Evolutionary conservation across 75 land plant species (phyloP), one percentile per base, ranked within the genome.

Genomic region (Isoetes taiwanensis): DNA sequence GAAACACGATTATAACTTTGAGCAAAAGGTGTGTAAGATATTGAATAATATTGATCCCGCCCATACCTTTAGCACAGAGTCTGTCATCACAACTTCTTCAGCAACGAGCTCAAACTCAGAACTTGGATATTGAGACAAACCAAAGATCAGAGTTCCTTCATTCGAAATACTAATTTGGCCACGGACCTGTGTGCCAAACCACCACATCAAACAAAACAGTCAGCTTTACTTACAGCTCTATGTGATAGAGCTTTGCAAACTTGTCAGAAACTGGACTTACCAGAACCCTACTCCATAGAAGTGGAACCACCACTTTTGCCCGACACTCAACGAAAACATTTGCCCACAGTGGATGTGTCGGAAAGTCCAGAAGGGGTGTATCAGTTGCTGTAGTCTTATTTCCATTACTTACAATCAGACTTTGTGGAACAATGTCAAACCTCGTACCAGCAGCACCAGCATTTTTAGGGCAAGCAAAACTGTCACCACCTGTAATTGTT

Each of bases 221-320:
- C n/a, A n/a, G n/a, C n/a, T n/a, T n/a, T n/a, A n/a, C n/a, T n/a
- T n/a, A n/a, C n/a, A n/a, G n/a, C n/a, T n/a, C n/a, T n/a, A n/a
- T n/a, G n/a, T n/a, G n/a, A n/a, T n/a, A n/a, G n/a, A n/a, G n/a
- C n/a, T n/a, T n/a, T n/a, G n/a, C n/a, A n/a, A n/a, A n/a, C n/a
- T n/a, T n/a, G n/a, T n/a, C n/a, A n/a, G n/a, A n/a, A n/a, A n/a
- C n/a, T n/a, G n/a, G 50, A 46, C 54, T 64, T 32, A 86, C 94
- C 94, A 82, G 91, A 16, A 93, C 89, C 64, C 98, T 83, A 56
- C 89, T 86, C 94, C 98, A 93, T n/a, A 80, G 80, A 54, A 93
- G 62, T 2, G 98, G 98, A 53, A 93, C 89, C 34, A 81, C 65
- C 60, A 80, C 98, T 72, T 72, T 80, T 9, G 94, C 94, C 50